A percentile compares a stretch with the other conserved stretches of the same genome.
These are phyloP conservation scores for Trichophyton benhamiae DNA, from an alignment of 2,329 filamentous ascomycete genomes.

Conservation along the genomic window DNA sequence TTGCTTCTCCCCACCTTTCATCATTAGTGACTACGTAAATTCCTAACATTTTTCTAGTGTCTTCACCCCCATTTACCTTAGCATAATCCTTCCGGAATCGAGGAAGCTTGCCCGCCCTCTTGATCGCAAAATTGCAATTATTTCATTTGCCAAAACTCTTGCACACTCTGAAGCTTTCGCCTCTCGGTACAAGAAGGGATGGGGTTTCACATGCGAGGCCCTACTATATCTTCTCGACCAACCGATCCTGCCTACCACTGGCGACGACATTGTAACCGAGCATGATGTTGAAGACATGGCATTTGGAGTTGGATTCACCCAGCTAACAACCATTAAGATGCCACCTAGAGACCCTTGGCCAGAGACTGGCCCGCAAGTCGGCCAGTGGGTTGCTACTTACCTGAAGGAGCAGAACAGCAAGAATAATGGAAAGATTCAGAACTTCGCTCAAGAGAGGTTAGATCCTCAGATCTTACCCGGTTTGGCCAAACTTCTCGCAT, in stretches of 20 bases:
- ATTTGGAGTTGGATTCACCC: conserved; percentile 89
- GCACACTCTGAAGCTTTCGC: conserved; percentile 77
- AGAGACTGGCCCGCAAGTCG: conserved; percentile 65
- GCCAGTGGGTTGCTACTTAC: conserved; percentile 70
- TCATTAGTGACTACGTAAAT: background rate
- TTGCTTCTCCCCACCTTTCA: conserved; percentile 18
- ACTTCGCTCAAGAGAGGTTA: conserved; percentile 61
- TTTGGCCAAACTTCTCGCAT: conserved; percentile 24
- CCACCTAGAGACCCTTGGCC: conserved; percentile 68
- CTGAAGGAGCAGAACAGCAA: conserved; percentile 65
- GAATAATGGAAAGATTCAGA: conserved; percentile 56
- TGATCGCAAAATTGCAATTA: conserved; percentile 85
- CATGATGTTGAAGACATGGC: conserved; percentile 89
- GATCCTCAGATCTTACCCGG: conserved; percentile 44
- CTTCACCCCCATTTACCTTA: conserved; percentile 75
- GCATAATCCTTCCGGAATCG: conserved; percentile 76
- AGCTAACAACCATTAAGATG: conserved; percentile 78
- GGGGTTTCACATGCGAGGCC: conserved; percentile 81
- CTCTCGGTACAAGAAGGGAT: conserved; percentile 71
- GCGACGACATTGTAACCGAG: conserved; percentile 69
- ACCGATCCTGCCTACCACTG: conserved; percentile 59
- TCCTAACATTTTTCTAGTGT: conserved; percentile 13
- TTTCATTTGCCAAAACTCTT: conserved; percentile 85
- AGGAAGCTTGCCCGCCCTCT: conserved; percentile 75
- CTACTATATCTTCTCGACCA: conserved; percentile 81